phyloP scores from a whole-genome alignment of 805 yeast species.

The Candida ipomoeae region DNA sequence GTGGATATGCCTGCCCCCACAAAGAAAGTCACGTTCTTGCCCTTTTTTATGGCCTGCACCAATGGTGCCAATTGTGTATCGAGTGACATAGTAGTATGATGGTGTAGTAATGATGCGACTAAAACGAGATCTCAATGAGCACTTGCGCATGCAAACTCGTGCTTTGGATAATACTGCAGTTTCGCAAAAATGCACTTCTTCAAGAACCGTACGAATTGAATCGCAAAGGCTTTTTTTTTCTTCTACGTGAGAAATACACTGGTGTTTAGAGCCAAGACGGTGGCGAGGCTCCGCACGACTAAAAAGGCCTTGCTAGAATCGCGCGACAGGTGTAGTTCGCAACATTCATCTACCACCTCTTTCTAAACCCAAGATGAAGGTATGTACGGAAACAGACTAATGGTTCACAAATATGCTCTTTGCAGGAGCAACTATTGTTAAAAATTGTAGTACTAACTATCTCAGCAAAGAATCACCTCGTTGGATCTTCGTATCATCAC shows the following conservation, averaged over 20 bases:
- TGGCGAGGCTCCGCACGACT: constrained; percentile 1
- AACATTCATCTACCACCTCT: neutral
- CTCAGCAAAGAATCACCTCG: constrained; percentile 79
- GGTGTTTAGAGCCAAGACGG: neutral
- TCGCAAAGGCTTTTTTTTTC: no score
- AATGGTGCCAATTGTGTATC: constrained; percentile 24
- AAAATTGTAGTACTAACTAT: neutral
- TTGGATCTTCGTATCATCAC: constrained; percentile 73
- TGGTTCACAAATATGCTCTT: neutral
- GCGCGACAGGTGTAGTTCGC: neutral
- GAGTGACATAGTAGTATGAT: constrained; percentile 5
- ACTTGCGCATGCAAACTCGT: constrained; percentile 5
- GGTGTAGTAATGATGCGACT: neutral
- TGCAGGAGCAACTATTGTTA: neutral
- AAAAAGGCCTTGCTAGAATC: neutral
- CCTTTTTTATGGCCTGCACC: constrained; percentile 26
- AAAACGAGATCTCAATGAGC: neutral
- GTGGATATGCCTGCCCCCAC: constrained; percentile 96
- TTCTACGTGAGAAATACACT: no score
- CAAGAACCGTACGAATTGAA: no score
- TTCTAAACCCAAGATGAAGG: neutral
- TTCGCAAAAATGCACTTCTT: neutral
- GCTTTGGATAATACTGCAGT: neutral
- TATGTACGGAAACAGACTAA: neutral
- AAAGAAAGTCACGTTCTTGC: constrained; percentile 51